Conservation (phyloP, 495 filamentous ascomycete genomes). For the Daldinia childiae region DNA sequence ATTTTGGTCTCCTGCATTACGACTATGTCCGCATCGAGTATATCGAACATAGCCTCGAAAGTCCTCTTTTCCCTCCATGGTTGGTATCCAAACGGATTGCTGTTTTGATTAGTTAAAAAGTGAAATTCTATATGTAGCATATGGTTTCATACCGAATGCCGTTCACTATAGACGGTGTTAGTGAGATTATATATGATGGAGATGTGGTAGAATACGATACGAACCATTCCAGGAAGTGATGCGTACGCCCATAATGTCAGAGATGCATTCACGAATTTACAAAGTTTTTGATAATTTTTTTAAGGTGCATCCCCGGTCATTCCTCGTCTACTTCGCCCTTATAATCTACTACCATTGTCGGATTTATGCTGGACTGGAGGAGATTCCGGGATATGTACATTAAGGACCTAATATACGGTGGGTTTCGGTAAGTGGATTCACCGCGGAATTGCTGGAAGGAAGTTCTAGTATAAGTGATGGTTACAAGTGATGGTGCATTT, state of each 20-base stretch:
- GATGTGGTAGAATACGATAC: constrained; percentile 9
- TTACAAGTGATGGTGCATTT: not conserved
- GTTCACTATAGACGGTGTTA: constrained; percentile 70
- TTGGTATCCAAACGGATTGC: constrained; percentile 94
- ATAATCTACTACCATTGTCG: constrained; percentile 9
- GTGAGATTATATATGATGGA: constrained; percentile 12
- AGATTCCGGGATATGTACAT: not conserved
- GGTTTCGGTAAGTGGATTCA: not conserved
- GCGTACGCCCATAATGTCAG: constrained; percentile 42
- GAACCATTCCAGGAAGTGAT: constrained; percentile 52
- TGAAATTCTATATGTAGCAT: not conserved
- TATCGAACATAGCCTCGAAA: constrained; percentile 97
- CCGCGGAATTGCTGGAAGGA: not conserved
- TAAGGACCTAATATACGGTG: too few relatives aligned
- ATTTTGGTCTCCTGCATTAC: constrained; percentile 98
- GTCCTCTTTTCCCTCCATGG: constrained; percentile 90
- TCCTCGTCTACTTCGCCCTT: not conserved
- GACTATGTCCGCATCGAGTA: constrained; percentile 90
- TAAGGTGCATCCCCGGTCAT: constrained; percentile 2
- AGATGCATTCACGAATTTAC: not conserved
- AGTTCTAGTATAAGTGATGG: not conserved
- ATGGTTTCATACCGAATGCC: constrained; percentile 76
- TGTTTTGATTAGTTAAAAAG: constrained; percentile 46
- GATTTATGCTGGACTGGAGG: not conserved
- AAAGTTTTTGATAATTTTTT: not conserved